phyloP scores from a whole-genome alignment of 306 rosid genomes.

The Casuarina cunninghamiana region DNA sequence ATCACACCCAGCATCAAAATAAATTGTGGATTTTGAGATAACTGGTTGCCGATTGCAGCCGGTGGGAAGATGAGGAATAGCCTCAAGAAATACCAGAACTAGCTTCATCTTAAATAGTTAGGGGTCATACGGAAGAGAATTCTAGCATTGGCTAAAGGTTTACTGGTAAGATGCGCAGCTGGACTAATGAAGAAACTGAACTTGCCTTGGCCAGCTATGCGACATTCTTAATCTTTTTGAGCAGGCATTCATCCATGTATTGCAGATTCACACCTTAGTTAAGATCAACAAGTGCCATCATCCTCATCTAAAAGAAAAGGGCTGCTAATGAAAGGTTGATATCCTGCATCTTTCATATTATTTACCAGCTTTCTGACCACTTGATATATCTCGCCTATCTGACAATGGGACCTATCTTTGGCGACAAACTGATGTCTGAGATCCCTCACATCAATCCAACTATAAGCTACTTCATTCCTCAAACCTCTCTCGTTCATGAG shows the following conservation, averaged over 20 bases:
- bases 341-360: conserved; percentile 53
- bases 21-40: background rate
- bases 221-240: background rate
- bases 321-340: conserved; percentile 33
- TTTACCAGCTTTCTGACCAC: conserved; percentile 36
- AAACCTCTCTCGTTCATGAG: conserved; percentile 49
- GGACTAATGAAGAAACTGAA: background rate
- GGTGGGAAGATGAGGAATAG: background rate
- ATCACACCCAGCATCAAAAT: background rate
- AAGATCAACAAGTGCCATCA: conserved; percentile 19
- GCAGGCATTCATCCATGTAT: background rate
- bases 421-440: conserved; percentile 49
- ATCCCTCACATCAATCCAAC: conserved; percentile 64
- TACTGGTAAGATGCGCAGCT: background rate
- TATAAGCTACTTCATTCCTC: conserved; percentile 53
- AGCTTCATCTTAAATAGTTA: background rate
- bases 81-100: background rate
- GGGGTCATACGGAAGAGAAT: background rate
- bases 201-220: background rate
- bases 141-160: background rate
- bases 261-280: conserved; percentile 8
- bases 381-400: conserved; percentile 46
- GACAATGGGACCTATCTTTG: conserved; percentile 48
- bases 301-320: conserved; percentile 40
- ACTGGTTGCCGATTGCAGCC: background rate